phyloP scores from a whole-genome alignment of 257 asterid genomes.

The Ocimum tenuiflorum region DNA sequence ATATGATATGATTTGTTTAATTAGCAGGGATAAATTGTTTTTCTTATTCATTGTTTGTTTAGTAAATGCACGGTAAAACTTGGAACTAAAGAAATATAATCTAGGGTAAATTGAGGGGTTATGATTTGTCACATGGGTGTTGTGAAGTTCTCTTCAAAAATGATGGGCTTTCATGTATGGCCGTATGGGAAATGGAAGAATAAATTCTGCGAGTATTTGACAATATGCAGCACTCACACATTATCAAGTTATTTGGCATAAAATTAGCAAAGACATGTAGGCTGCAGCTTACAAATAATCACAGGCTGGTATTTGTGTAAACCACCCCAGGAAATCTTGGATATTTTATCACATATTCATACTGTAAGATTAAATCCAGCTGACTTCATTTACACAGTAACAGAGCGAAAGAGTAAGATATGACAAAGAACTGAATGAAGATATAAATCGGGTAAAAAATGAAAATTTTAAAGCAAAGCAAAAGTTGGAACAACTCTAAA shows the following conservation, averaged over 20 bases:
- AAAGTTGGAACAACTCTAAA: not conserved
- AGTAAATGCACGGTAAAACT: too few relatives aligned
- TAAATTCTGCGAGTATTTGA: not conserved
- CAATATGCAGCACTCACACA: not conserved
- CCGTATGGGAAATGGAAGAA: not conserved
- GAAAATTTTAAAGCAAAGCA: not conserved
- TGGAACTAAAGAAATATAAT: too few relatives aligned
- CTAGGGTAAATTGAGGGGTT: too few relatives aligned
- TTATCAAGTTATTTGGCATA: not conserved
- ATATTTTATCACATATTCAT: not conserved
- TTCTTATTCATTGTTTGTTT: too few relatives aligned
- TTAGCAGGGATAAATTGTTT: too few relatives aligned
- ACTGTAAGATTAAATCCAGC: not conserved
- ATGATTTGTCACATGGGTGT: too few relatives aligned
- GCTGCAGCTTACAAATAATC: not conserved
- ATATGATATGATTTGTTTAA: too few relatives aligned
- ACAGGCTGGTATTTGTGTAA: constrained; percentile 3
- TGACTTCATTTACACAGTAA: not conserved
- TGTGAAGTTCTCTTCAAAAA: too few relatives aligned
- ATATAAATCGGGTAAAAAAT: not conserved
- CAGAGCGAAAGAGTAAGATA: not conserved
- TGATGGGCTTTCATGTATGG: not conserved
- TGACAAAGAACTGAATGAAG: not conserved
- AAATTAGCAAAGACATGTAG: not conserved
- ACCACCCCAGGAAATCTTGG: not conserved